Percentiles rank a stretch among this genome's conserved stretches.
Evolutionary conservation across 2,329 filamentous ascomycete genomes (phyloP).

Genomic region (Trematosphaeria pertusa): DNA sequence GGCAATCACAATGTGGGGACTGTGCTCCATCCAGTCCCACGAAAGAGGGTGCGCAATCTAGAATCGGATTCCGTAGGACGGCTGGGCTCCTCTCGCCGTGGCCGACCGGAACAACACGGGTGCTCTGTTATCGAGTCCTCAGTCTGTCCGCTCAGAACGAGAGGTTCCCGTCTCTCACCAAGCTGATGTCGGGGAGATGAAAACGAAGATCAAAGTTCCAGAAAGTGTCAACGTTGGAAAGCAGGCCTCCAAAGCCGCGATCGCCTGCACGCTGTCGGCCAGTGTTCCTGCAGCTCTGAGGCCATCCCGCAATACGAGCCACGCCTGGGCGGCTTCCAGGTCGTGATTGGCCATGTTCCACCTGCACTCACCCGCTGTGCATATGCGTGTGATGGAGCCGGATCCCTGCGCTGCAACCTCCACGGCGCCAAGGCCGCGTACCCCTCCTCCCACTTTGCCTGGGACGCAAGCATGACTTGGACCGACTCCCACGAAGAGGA

Average conservation of each 20-base stretch:
- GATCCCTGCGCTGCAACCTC: slow-evolving; percentile 32
- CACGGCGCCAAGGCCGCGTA: slow-evolving; percentile 20
- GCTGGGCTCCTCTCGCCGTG: slow-evolving; percentile 18
- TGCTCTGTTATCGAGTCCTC: slow-evolving; percentile 1
- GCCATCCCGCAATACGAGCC: slow-evolving; percentile 41
- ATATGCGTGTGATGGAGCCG: slow-evolving; percentile 47
- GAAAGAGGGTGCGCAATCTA: slow-evolving; percentile 37
- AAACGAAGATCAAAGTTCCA: slow-evolving; percentile 15
- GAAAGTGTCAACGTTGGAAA: slow-evolving; percentile 22
- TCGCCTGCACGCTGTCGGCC: slow-evolving; percentile 30
- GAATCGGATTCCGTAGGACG: slow-evolving; percentile 36
- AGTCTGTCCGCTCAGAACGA: not conserved
- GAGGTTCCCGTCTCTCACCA: not conserved
- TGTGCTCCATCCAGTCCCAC: slow-evolving; percentile 42
- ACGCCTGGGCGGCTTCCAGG: slow-evolving; percentile 21
- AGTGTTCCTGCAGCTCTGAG: slow-evolving; percentile 48
- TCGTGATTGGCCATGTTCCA: slow-evolving; percentile 37
- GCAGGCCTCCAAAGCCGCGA: slow-evolving; percentile 14
- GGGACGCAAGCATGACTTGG: slow-evolving; percentile 27
- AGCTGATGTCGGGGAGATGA: slow-evolving; percentile 7
- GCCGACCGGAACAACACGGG: slow-evolving; percentile 19
- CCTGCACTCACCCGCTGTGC: slow-evolving; percentile 47
- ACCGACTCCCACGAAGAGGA: slow-evolving; percentile 24
- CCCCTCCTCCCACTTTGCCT: slow-evolving; percentile 20
- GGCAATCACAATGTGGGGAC: slow-evolving; percentile 36